A percentile compares a stretch with the other conserved stretches of the same genome.
Evolutionary conservation across 2,329 filamentous ascomycete species (phyloP).

Genomic region (Teratosphaeriaceae sp.): DNA sequence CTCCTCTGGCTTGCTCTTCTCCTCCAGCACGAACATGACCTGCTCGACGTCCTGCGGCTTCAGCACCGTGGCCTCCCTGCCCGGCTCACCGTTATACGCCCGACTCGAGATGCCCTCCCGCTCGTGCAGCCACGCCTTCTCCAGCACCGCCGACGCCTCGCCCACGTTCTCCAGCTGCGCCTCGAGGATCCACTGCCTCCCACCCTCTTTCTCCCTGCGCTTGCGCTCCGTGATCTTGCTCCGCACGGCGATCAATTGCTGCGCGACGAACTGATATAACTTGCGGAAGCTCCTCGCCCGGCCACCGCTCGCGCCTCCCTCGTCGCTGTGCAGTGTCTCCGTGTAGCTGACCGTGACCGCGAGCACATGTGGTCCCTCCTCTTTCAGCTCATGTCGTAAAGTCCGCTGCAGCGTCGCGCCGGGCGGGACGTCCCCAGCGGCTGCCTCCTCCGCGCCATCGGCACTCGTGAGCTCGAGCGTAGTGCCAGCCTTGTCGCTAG

Average conservation of each 20-base stretch:
- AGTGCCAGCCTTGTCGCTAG: conserved; percentile 58
- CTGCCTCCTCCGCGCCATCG: conserved; percentile 44
- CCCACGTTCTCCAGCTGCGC: conserved; percentile 94
- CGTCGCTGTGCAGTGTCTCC: conserved; percentile 53
- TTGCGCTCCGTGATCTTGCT: conserved; percentile 68
- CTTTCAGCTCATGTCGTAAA: conserved; percentile 79
- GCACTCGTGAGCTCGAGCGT: conserved; percentile 53
- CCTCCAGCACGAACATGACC: conserved; percentile 56
- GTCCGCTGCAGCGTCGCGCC: conserved; percentile 72
- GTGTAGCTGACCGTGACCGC: conserved; percentile 93
- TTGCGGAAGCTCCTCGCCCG: conserved; percentile 84
- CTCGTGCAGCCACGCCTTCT: conserved; percentile 39
- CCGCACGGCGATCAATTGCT: conserved; percentile 79
- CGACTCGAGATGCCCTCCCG: conserved; percentile 21
- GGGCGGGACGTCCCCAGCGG: conserved; percentile 39
- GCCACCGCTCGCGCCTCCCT: conserved; percentile 44
- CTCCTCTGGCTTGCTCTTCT: conserved; percentile 35
- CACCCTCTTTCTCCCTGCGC: conserved; percentile 32
- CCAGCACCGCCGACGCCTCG: conserved; percentile 73
- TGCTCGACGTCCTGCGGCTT: conserved; percentile 59
- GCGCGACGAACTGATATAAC: conserved; percentile 93
- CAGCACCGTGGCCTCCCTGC: conserved; percentile 38
- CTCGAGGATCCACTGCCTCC: conserved; percentile 66
- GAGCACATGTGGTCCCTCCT: conserved; percentile 89
- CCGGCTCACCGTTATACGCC: conserved; percentile 28